Conservation (phyloP, 1,284 basidiomycete species). For the Trametes pubescens region DNA sequence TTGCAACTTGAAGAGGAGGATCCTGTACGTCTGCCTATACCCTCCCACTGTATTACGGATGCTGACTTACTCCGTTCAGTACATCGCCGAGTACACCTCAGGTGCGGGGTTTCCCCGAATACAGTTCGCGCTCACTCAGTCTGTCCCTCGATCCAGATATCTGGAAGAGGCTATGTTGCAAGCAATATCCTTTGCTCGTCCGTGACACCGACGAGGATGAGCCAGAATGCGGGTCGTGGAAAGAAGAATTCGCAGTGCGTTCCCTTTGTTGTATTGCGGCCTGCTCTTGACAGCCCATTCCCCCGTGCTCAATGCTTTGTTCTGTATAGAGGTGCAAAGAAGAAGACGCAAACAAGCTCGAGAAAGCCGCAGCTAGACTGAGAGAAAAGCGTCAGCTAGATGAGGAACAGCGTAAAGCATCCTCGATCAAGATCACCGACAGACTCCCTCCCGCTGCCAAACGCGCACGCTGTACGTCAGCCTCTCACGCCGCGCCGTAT, state of each 20-base stretch:
- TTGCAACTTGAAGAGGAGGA: conserved; percentile 70
- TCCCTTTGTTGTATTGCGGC: neutral
- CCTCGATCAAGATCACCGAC: conserved; percentile 76
- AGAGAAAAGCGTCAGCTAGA: conserved; percentile 70
- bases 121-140: conserved; percentile 18
- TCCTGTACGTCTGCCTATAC: conserved; percentile 58
- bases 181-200: conserved; percentile 60
- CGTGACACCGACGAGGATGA: conserved; percentile 55
- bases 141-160: conserved; percentile 56
- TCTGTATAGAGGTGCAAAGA: conserved; percentile 14
- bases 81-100: conserved; percentile 63
- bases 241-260: conserved; percentile 71
- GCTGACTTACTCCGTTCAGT: conserved; percentile 47
- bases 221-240: conserved; percentile 64
- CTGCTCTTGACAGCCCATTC: neutral
- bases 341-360: conserved; percentile 54
- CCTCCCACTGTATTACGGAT: neutral
- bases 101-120: conserved; percentile 49
- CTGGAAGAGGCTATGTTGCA: conserved; percentile 72
- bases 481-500: conserved; percentile 2
- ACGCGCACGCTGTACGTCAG: conserved; percentile 60
- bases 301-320: neutral
- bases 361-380: conserved; percentile 65
- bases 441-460: conserved; percentile 65
- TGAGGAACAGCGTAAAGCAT: conserved; percentile 74